These are phyloP conservation scores for Marchantia paleacea DNA, from an alignment of 225 moss, liverwort and hornwort genomes.

Conservation along the genomic window DNA sequence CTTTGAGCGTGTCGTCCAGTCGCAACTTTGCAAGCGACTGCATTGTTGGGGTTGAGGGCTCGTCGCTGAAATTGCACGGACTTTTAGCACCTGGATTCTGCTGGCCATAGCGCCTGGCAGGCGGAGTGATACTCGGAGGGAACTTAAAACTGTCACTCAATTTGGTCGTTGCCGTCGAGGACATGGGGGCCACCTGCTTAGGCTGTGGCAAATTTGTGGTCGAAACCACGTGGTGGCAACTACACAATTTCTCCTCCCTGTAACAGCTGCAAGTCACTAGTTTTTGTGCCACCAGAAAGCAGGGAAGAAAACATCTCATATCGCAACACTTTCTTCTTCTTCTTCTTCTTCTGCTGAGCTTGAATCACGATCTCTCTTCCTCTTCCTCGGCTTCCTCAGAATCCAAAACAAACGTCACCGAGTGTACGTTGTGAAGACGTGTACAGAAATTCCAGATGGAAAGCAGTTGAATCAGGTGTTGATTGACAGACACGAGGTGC, in stretches of 20 bases:
- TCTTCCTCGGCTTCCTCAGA: no score
- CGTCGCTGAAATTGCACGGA: background rate
- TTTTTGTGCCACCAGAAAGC: background rate
- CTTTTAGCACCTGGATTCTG: background rate
- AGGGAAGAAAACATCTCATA: background rate
- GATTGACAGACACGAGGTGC: background rate
- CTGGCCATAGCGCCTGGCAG: background rate
- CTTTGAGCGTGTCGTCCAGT: background rate
- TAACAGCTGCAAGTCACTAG: background rate
- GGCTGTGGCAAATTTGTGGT: no score
- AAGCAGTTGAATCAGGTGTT: background rate
- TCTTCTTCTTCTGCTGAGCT: background rate
- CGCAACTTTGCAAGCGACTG: background rate
- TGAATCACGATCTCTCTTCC: background rate
- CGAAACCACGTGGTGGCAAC: background rate
- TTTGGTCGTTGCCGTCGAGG: background rate
- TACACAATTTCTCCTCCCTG: background rate
- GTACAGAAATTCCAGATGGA: background rate
- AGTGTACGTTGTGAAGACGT: background rate
- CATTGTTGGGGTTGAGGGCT: background rate
- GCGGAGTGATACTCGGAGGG: background rate
- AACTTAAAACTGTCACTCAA: background rate
- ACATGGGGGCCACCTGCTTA: background rate
- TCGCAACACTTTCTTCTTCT: background rate
- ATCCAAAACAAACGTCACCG: background rate